Evolutionary conservation across 179 eudicot genomes (phyloP), one percentile per base, ranked within the genome.

Genomic region (Vitellaria paradoxa): DNA sequence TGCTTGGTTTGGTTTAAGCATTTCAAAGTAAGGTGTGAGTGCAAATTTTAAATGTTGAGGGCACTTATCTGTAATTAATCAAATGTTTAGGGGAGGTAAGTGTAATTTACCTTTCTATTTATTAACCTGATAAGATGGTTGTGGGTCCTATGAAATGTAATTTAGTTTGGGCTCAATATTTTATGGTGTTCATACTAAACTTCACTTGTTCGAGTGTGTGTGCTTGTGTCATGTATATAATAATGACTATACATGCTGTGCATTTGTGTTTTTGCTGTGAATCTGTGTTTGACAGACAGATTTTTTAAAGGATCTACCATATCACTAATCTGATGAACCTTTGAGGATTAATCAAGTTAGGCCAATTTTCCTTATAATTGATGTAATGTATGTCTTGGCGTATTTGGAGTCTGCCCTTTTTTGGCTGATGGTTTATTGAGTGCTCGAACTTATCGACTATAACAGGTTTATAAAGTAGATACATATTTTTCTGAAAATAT

Each of bases 311-410:
- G 62, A 61, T 60, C 18, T 30, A 17, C 63, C 8, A 5, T 47
- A 14, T 52, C 23, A 10, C 24, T 59, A 37, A 18, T 73, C 37
- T 0, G 45, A 18, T 42, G 30, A 64, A 13, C 45, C 18, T 61
- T 55, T 74, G 13, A 21, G 45, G 46, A 42, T 21, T 74, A 7
- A 61, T 60, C 21, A 46, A 60, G 53, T 74, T 20, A 50, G 13
- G 56, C 68, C 21, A 23, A 47, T 14, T 74, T 18, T 49, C 62
- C 76, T 20, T 73, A 26, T 74, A 61, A 46, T 47, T 46, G 53
- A 21, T n/a, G 21, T 56, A 37, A 37, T 57, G 50, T 50, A 30
- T 37, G 65, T 1, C 75, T n/a, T 47, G 5, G 20, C 30, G 8
- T 62, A 24, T n/a, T n/a, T n/a, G n/a, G 65, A 20, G n/a, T 20